Base-by-base conservation (phyloP, 2,329 filamentous ascomycete genomes). In the Aspergillus quadricinctus region DNA sequence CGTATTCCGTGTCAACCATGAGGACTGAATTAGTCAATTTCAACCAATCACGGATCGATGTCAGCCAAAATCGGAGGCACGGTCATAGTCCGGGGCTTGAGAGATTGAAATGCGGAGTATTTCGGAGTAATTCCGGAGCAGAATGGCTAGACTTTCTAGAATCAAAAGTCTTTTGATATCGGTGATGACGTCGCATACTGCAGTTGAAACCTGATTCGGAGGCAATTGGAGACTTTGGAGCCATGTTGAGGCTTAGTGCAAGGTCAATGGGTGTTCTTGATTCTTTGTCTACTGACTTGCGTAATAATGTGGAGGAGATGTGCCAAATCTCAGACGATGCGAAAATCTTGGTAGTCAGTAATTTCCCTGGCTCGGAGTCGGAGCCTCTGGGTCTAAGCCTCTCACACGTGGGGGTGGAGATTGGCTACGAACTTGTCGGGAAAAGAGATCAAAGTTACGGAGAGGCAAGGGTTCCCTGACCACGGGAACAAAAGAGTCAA, bases 371-470 rank as follows among this genome's bases (percentile, higher is more conserved):
- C 31, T 35, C 4, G 14, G 29, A 31, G 29, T 11, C 29, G 4
- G 31, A 14, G 11, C 31, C 31, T 35, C 4, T 14, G 31, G 14
- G 31, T 14, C 29, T 14, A 14, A 14, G 11, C 31, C 31, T 57
- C 59, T 57, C 59, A 63, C 61, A 63, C 59, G 61, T 63, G 61
- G 61, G 58, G 61, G 55, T 60, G 59, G 59, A 55, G 61, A 61
- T 60, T 59, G 61, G 57, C 23, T 50, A 27, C 53, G 37, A 53
- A 56, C 41, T 19, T 17, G 5, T 37, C 31, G 6, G 5, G 31
- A 17, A 5, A 7, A 45, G 11, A 23, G 21, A 10, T 45, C 41
- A 11, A 23, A 45, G 17, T 19, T 10, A 21, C 3, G 4, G 5
- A 45, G 4, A 45, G 41, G 21, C 21, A 23, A 23, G 41, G 41